A percentile compares a stretch with the other conserved stretches of the same genome.
phyloP scores from a whole-genome alignment of 345 rosid genomes.

The Arabis alpina region DNA sequence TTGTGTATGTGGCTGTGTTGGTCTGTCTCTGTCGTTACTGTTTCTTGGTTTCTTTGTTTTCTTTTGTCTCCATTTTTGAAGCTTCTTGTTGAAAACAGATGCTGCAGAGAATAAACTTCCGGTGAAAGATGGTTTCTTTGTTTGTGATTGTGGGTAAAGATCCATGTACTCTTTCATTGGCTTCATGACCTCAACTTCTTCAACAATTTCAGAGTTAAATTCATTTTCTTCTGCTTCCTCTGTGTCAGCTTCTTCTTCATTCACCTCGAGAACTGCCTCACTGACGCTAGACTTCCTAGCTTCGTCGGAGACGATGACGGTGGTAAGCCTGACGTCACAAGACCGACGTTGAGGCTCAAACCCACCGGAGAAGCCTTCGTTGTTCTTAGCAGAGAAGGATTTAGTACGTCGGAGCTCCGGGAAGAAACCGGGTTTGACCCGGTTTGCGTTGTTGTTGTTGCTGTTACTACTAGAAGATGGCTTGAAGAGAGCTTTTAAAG shows the following conservation, averaged over 20 bases:
- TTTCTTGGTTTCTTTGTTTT: slow-evolving; percentile 64
- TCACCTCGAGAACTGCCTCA: slow-evolving; percentile 56
- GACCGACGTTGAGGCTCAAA: slow-evolving; percentile 95
- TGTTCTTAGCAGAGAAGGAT: slow-evolving; percentile 92
- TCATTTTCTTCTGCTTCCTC: slow-evolving; percentile 37
- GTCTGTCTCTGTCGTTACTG: slow-evolving; percentile 39
- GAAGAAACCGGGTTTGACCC: slow-evolving; percentile 52
- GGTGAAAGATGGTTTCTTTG: slow-evolving; percentile 57
- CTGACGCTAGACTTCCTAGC: slow-evolving; percentile 47
- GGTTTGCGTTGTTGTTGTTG: slow-evolving; percentile 9
- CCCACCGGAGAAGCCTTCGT: slow-evolving; percentile 76
- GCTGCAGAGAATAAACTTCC: slow-evolving; percentile 97
- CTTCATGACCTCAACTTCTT: slow-evolving; percentile 62
- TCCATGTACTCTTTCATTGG: slow-evolving; percentile 94
- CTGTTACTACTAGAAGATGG: slow-evolving; percentile 37
- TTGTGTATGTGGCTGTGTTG: slow-evolving; percentile 67
- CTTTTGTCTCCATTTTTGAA: slow-evolving; percentile 94
- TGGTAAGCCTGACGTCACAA: slow-evolving; percentile 78
- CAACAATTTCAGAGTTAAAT: slow-evolving; percentile 39
- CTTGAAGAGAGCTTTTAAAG: slow-evolving; percentile 73
- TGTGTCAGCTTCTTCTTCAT: slow-evolving; percentile 37
- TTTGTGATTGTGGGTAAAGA: slow-evolving; percentile 61
- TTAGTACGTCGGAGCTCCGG: slow-evolving; percentile 94
- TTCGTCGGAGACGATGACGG: slow-evolving; percentile 40
- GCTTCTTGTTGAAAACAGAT: slow-evolving; percentile 89